Conservation (phyloP, 345 rosid species). For the Eucalyptus polyanthemos region DNA sequence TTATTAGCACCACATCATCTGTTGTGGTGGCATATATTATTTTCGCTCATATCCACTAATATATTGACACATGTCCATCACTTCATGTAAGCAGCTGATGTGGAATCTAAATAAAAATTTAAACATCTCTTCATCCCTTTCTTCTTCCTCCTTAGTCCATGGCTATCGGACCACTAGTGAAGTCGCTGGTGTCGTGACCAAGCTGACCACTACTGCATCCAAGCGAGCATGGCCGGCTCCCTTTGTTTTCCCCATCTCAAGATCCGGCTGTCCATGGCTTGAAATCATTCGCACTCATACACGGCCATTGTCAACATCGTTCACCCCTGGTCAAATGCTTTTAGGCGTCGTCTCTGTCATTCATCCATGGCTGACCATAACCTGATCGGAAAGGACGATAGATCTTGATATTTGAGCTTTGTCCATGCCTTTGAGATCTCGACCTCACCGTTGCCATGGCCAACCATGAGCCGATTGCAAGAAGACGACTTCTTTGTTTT, state of each 20-base stretch:
- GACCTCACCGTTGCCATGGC: too few species aligned
- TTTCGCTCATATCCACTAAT: neutral
- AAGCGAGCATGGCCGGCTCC: neutral
- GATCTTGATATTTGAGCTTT: too few species aligned
- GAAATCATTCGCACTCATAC: neutral
- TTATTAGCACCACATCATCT: neutral
- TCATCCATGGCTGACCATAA: too few species aligned
- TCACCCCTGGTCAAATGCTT: too few species aligned
- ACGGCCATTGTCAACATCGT: neutral
- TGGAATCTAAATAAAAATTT: neutral
- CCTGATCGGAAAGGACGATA: rapidly evolving
- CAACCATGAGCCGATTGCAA: too few species aligned
- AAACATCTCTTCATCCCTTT: neutral
- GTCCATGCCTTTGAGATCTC: too few species aligned
- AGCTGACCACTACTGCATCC: neutral
- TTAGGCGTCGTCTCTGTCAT: too few species aligned
- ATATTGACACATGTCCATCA: neutral
- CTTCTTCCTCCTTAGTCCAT: neutral
- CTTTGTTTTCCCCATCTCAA: neutral
- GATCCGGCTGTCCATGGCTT: neutral
- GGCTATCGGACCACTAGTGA: neutral
- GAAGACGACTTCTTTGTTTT: too few species aligned
- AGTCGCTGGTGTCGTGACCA: neutral
- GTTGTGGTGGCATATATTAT: neutral
- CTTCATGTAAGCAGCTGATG: neutral